Evolutionary conservation across 2,329 filamentous ascomycete genomes (phyloP).

Genomic region (Trichoderma polysporum): DNA sequence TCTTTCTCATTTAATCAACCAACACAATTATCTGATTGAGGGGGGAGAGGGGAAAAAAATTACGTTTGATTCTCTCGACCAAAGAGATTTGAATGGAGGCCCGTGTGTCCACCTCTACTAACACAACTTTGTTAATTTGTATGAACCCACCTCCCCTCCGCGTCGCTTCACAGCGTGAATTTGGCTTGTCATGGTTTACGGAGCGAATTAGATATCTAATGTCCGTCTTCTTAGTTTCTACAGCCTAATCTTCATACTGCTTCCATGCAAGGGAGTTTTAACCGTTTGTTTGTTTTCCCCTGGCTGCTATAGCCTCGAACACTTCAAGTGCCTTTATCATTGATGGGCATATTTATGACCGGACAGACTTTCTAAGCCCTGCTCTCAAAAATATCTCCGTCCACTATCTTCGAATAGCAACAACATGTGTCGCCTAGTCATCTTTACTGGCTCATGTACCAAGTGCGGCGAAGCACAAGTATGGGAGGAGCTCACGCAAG

Average conservation of each 20-base stretch:
- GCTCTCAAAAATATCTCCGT: background rate
- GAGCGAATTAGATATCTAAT: background rate
- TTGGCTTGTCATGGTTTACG: background rate
- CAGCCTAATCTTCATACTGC: background rate
- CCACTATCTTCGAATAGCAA: background rate
- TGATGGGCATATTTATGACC: background rate
- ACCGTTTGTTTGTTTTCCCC: background rate
- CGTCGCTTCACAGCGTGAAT: background rate
- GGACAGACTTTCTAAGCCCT: background rate
- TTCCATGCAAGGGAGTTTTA: background rate
- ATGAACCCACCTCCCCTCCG: background rate
- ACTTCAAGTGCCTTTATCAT: background rate
- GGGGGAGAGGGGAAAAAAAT: background rate
- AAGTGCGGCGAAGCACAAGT: slow-evolving; percentile 41
- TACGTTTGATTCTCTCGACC: background rate
- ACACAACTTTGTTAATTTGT: background rate
- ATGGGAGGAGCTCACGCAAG: slow-evolving; percentile 47
- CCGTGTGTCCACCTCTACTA: slow-evolving; percentile 8
- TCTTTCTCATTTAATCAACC: background rate
- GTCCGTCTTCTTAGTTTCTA: background rate
- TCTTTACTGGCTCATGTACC: slow-evolving; percentile 46
- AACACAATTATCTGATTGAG: background rate
- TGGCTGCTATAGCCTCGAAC: background rate
- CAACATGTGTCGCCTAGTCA: slow-evolving; percentile 48
- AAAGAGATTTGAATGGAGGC: slow-evolving; percentile 4